These are phyloP conservation scores for Dalbergia cochinchinensis DNA, from an alignment of 306 rosid species.

Conservation along the genomic window DNA sequence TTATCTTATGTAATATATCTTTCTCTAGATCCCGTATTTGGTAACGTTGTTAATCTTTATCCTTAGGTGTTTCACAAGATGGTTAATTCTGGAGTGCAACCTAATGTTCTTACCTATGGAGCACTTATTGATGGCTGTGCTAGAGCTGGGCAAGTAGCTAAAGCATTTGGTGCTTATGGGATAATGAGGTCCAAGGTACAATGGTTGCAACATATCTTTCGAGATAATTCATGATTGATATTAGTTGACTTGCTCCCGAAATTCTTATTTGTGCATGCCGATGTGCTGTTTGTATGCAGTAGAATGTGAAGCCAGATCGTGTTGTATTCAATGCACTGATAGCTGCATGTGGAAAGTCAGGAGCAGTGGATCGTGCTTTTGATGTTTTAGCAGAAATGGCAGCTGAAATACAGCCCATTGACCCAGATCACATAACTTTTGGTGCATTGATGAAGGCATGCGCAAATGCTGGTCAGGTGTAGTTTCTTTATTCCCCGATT, in stretches of 20 bases:
- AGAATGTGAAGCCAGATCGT: constrained; percentile 99
- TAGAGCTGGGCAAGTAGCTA: constrained; percentile 95
- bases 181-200: constrained; percentile 97
- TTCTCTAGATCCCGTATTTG: constrained; percentile 29
- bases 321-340: constrained; percentile 99
- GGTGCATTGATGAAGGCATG: constrained; percentile 97
- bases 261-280: constrained; percentile 56
- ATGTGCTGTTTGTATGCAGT: constrained; percentile 86
- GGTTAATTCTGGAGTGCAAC: constrained; percentile 93
- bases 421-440: constrained; percentile 89
- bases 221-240: constrained; percentile 19
- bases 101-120: constrained; percentile 90
- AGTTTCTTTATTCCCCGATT: constrained; percentile 36
- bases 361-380: constrained; percentile 98
- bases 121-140: constrained; percentile 99
- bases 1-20: constrained; percentile 23
- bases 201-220: constrained; percentile 39
- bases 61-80: constrained; percentile 85
- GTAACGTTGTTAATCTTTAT: constrained; percentile 36
- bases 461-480: constrained; percentile 89
- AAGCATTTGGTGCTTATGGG: constrained; percentile 99
- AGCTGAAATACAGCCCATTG: constrained; percentile 80
- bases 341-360: constrained; percentile 94
- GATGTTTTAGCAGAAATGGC: constrained; percentile 95
- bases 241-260: constrained; percentile 20